These are phyloP conservation scores for Trichoderma erinaceum DNA, from an alignment of 495 filamentous ascomycete genomes.

Conservation along the genomic window DNA sequence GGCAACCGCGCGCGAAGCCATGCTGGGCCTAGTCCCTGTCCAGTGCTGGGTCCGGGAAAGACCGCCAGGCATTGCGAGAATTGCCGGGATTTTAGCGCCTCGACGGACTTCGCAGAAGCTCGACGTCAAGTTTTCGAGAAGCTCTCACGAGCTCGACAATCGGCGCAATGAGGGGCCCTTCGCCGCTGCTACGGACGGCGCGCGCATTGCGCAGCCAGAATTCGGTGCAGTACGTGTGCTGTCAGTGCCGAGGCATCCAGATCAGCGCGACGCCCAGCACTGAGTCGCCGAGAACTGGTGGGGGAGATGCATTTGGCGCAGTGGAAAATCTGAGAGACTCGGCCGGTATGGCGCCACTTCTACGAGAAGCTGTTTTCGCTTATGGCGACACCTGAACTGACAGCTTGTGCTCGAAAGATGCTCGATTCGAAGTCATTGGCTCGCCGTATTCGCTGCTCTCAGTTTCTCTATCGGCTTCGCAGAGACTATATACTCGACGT, in stretches of 20 bases:
- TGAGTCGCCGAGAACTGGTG: constrained; percentile 35
- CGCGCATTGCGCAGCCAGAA: constrained; percentile 18
- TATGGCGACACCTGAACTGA: constrained; percentile 2
- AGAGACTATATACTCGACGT: constrained; percentile 82
- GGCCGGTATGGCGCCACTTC: constrained; percentile 31
- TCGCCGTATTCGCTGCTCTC: constrained; percentile 87
- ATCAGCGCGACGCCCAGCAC: constrained; percentile 48
- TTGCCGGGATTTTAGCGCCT: constrained; percentile 8
- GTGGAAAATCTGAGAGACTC: constrained; percentile 28
- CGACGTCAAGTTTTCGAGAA: constrained; percentile 5
- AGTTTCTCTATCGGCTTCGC: constrained; percentile 84
- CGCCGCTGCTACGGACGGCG: constrained; percentile 23
- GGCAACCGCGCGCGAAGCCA: constrained; percentile 1
- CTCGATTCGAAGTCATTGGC: constrained; percentile 86
- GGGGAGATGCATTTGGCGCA: constrained; percentile 42
- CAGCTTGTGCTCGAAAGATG: constrained; percentile 53
- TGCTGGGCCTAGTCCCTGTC: background rate
- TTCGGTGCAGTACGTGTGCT: constrained; percentile 30
- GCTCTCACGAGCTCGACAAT: constrained; percentile 14
- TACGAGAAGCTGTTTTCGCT: background rate
- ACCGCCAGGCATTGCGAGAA: constrained; percentile 7
- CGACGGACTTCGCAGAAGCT: constrained; percentile 9
- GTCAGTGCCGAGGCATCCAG: constrained; percentile 47
- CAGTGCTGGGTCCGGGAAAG: constrained; percentile 1
- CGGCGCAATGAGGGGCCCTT: constrained; percentile 28